Evolutionary conservation across 139 green algal genomes (phyloP).

Genomic region (Ulvella scutata): DNA sequence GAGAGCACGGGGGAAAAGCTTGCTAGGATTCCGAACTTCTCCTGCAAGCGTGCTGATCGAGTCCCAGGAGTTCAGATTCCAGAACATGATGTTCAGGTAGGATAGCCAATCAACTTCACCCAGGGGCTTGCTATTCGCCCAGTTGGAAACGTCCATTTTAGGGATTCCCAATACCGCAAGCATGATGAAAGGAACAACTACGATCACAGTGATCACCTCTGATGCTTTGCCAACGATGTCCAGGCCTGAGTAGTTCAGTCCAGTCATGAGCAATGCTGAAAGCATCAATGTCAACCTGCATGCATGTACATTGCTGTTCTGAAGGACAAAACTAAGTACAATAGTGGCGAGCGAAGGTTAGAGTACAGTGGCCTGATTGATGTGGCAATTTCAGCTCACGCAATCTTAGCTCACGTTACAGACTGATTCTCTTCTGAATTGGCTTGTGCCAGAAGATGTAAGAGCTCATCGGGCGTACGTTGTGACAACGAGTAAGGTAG

Average conservation of each 20-base stretch:
- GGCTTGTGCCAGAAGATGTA: too few species aligned
- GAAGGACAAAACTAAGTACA: conserved; percentile 8
- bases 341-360: neutral
- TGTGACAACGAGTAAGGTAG: too few species aligned
- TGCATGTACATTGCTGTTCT: neutral
- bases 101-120: conserved; percentile 54
- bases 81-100: conserved; percentile 95
- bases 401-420: too few species aligned
- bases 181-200: conserved; percentile 73
- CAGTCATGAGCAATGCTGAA: conserved; percentile 40
- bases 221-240: conserved; percentile 70
- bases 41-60: conserved; percentile 73
- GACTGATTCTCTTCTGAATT: too few species aligned
- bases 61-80: conserved; percentile 93
- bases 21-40: conserved; percentile 58
- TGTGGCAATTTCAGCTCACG: too few species aligned
- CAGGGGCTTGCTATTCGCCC: conserved; percentile 20
- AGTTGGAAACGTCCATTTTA: conserved; percentile 44
- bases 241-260: conserved; percentile 87
- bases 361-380: neutral
- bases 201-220: conserved; percentile 52
- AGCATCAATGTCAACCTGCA: neutral
- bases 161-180: conserved; percentile 43
- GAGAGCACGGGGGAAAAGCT: conserved; percentile 74
- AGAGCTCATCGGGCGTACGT: too few species aligned